A percentile compares a stretch with the other conserved stretches of the same genome.
Evolutionary conservation across 306 rosid genomes (phyloP).

Genomic region (Ammopiptanthus mongolicus): DNA sequence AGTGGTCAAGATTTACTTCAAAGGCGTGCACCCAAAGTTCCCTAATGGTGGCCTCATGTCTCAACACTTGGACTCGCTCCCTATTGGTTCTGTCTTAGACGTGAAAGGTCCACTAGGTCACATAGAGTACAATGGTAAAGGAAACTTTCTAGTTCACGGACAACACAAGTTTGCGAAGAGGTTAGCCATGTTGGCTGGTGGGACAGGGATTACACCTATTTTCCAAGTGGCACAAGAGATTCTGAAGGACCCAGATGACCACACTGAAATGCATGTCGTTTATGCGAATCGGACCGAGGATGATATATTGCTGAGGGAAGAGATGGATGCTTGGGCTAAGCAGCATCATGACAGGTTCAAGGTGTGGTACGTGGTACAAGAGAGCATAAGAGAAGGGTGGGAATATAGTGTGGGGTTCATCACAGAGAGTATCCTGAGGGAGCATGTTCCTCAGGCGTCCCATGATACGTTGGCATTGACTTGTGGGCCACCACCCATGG

Average conservation of each 20-base stretch:
- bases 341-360: conserved; percentile 43
- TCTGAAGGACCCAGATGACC: conserved; percentile 63
- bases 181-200: conserved; percentile 78
- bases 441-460: conserved; percentile 54
- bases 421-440: conserved; percentile 50
- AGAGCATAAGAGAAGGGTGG: conserved; percentile 54
- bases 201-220: conserved; percentile 86
- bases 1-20: conserved; percentile 68
- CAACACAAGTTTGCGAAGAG: conserved; percentile 47
- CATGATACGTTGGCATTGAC: conserved; percentile 56
- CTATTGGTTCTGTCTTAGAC: conserved; percentile 42
- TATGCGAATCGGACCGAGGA: conserved; percentile 77
- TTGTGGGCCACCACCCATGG: conserved; percentile 89
- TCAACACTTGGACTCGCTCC: conserved; percentile 52
- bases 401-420: conserved; percentile 62
- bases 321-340: conserved; percentile 64
- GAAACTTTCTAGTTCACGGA: conserved; percentile 52
- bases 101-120: conserved; percentile 89
- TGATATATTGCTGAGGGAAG: conserved; percentile 65
- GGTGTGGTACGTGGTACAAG: conserved; percentile 76
- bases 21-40: conserved; percentile 60
- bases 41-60: conserved; percentile 79
- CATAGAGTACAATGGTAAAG: conserved; percentile 65
- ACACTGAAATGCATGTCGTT: conserved; percentile 66
- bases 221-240: conserved; percentile 77